phyloP scores from a whole-genome alignment of 331 rosid species.

The Pyracantha coccinea region DNA sequence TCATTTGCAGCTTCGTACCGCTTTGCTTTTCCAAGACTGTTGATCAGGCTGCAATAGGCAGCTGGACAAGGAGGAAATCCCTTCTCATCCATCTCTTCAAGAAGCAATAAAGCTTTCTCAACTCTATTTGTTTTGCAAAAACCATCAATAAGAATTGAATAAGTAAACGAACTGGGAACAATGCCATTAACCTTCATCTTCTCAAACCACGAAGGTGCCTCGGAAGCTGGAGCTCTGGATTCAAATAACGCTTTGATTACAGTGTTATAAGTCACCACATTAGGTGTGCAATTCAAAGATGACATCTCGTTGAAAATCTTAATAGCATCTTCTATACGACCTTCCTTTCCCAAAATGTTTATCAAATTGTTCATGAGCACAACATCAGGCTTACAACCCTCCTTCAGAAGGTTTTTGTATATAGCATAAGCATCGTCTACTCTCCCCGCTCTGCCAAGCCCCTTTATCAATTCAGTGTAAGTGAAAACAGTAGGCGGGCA shows the following conservation, averaged over 20 bases:
- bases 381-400: conserved; percentile 74
- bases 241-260: conserved; percentile 69
- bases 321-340: conserved; percentile 51
- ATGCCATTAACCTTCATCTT: conserved; percentile 73
- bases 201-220: conserved; percentile 65
- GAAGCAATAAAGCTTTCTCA: conserved; percentile 83
- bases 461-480: conserved; percentile 75
- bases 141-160: conserved; percentile 88
- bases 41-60: conserved; percentile 94
- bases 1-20: conserved; percentile 90
- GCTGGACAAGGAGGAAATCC: conserved; percentile 97
- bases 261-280: conserved; percentile 78
- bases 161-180: conserved; percentile 73
- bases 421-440: conserved; percentile 58
- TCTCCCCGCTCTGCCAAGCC: conserved; percentile 78
- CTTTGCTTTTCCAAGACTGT: conserved; percentile 83
- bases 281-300: conserved; percentile 50
- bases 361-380: conserved; percentile 78
- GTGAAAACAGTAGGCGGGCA: conserved; percentile 75
- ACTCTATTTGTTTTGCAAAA: conserved; percentile 82
- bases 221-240: conserved; percentile 56
- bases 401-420: conserved; percentile 50
- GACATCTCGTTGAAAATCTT: conserved; percentile 61
- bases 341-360: conserved; percentile 68
- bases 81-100: conserved; percentile 94